Base-by-base conservation (phyloP, 345 rosid genomes). In the Hypericum androsaemum region DNA sequence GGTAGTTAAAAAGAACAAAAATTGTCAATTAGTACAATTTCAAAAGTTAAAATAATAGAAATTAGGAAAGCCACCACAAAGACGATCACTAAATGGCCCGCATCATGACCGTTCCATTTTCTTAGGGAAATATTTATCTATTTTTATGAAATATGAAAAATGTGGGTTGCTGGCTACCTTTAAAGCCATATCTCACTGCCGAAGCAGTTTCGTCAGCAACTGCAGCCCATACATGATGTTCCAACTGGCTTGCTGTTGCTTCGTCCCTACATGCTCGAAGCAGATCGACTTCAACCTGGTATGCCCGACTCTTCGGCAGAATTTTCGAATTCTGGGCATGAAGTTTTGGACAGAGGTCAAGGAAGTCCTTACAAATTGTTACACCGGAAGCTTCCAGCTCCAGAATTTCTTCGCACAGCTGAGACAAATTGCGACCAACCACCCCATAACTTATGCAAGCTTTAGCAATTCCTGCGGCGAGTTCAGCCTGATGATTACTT, bases 181-280 rank as follows among this genome's bases (percentile, higher is more conserved):
- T 67, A 67, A 92, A 92, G 37, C 85, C 90, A 58, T 88, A 85
- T 80, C 95, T 83, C 61, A 92, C 88, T 44, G 95, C 94, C 44
- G 85, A 78, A 56, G 95, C 95, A 64, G 98, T 92, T 74, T 92
- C 98, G 67, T 83, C 95, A 56, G 94, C 95, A 65, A 88, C 88
- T 60, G 98, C 94, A 61, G 76, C 76, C 96, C 96, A 88, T 52
- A 85, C 86, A 64, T 75, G 77, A 47, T 67, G 75, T 52, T 92
- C 95, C 73, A 81, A 54, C 58, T 80, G 67, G 54, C 66, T 15
- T 36, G 96, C 94, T 28, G 68, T 62, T 43, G 58, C 53, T 64
- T 80, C 88, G 57, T 83, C 82, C 51, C 75, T 65, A 58, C 96
- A 83, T 47, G 82, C 89, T 57, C 80, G 78, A 65, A 81, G 95